Conservation (phyloP, 1,284 basidiomycete species). For the Boletus semigastroideus region DNA sequence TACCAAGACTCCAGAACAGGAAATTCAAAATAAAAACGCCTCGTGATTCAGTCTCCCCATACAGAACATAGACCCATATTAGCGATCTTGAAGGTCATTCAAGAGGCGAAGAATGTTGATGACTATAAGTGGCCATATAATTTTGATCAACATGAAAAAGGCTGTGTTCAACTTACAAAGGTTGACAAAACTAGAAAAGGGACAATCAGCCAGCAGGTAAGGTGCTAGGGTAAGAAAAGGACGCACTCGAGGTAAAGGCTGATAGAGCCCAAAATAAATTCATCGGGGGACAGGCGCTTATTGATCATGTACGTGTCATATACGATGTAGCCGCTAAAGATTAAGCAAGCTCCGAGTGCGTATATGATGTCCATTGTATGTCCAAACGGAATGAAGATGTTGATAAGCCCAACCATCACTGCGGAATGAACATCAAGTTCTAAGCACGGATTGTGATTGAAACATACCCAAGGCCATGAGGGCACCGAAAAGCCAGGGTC, state of each 20-base stretch:
- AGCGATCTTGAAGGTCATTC: conserved; percentile 51
- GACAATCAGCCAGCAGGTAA: neutral
- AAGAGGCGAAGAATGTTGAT: conserved; percentile 75
- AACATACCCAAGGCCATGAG: conserved; percentile 67
- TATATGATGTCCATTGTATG: conserved; percentile 75
- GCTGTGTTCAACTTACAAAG: conserved; percentile 56
- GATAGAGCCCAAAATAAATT: conserved; percentile 84
- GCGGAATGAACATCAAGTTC: conserved; percentile 10
- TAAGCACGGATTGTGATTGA: neutral
- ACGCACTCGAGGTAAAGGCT: conserved; percentile 85
- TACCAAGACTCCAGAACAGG: neutral
- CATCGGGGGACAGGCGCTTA: conserved; percentile 78
- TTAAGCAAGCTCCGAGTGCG: conserved; percentile 73
- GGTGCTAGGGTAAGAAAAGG: neutral
- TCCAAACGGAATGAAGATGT: conserved; percentile 78
- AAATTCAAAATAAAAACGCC: neutral
- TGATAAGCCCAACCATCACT: conserved; percentile 78
- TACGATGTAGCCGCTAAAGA: conserved; percentile 84
- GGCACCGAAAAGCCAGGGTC: conserved; percentile 79
- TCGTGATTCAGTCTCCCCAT: neutral
- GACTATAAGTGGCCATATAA: conserved; percentile 43
- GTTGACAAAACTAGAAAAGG: conserved; percentile 58
- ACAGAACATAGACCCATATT: neutral
- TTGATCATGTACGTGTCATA: conserved; percentile 88
- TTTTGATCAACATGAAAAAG: neutral